A percentile compares a stretch with the other conserved stretches of the same genome.
Evolutionary conservation across 1,139 yeast species (phyloP).

Genomic region (Debaryomycetaceae sp.): DNA sequence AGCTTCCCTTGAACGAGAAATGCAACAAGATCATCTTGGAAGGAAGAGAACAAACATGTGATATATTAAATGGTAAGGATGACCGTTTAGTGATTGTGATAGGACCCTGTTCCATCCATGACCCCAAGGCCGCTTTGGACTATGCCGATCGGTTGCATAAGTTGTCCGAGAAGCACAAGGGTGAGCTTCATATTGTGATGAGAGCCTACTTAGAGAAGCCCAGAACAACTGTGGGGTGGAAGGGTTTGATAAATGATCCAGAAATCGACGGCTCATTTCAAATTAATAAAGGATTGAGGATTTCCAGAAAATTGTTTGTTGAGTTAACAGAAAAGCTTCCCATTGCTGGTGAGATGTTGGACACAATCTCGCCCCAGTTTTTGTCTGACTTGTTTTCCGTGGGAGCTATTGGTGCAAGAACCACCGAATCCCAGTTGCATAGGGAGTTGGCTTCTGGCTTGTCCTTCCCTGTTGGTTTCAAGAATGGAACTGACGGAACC

Average conservation of each 20-base stretch:
- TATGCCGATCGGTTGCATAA: constrained; percentile 67
- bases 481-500: constrained; percentile 95
- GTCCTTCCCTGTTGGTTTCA: constrained; percentile 96
- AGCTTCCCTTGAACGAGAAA: constrained; percentile 64
- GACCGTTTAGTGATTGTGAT: constrained; percentile 80
- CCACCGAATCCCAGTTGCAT: constrained; percentile 95
- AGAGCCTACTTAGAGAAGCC: constrained; percentile 98
- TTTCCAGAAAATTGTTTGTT: constrained; percentile 82
- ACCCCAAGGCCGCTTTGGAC: constrained; percentile 87
- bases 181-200: constrained; percentile 85
- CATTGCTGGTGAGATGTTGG: constrained; percentile 96
- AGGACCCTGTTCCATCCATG: constrained; percentile 97
- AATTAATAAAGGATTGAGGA: constrained; percentile 89
- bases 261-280: constrained; percentile 92
- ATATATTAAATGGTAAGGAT: constrained; percentile 69
- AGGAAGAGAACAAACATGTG: constrained; percentile 76
- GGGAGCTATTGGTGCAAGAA: constrained; percentile 98
- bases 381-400: constrained; percentile 84
- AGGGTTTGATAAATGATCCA: constrained; percentile 95
- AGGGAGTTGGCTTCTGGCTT: constrained; percentile 94
- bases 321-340: constrained; percentile 78
- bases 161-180: constrained; percentile 60
- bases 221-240: constrained; percentile 99
- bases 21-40: constrained; percentile 60
- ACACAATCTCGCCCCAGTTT: constrained; percentile 94